Percentiles rank a stretch among this genome's conserved stretches.
Evolutionary conservation across 2,329 filamentous ascomycete genomes (phyloP).

Genomic region (Capronia epimyces): DNA sequence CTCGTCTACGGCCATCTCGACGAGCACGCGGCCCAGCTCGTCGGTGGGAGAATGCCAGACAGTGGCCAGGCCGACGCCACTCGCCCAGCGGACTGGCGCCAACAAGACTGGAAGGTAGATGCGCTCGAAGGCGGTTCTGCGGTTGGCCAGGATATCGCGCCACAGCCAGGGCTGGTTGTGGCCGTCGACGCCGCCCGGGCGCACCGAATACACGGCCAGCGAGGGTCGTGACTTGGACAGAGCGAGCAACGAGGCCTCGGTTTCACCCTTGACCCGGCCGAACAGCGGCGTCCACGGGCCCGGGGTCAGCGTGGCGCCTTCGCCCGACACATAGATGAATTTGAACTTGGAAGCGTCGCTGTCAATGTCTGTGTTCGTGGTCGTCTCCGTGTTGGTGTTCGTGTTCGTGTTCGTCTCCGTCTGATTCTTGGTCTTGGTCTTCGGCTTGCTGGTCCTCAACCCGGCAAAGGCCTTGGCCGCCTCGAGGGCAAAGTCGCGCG

Average conservation of each 20-base stretch:
- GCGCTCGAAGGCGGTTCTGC: constrained; percentile 30
- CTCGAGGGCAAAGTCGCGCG: constrained; percentile 59
- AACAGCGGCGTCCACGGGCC: constrained; percentile 54
- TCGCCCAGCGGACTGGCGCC: constrained; percentile 13
- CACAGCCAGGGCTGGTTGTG: constrained; percentile 39
- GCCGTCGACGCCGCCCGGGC: constrained; percentile 57
- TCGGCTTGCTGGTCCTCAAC: constrained; percentile 34
- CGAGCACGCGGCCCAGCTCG: constrained; percentile 45
- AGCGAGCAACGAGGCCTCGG: constrained; percentile 55
- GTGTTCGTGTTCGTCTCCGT: neutral
- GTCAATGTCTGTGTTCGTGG: neutral
- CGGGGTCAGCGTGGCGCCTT: constrained; percentile 52
- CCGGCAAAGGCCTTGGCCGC: constrained; percentile 57
- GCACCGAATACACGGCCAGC: constrained; percentile 53
- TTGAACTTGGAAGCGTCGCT: constrained; percentile 13
- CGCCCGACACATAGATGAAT: constrained; percentile 52
- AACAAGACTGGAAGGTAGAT: constrained; percentile 28
- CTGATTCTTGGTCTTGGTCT: neutral
- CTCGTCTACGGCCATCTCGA: constrained; percentile 47
- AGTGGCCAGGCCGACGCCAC: neutral
- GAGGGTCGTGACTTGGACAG: constrained; percentile 41
- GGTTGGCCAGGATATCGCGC: constrained; percentile 25
- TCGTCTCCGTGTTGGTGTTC: neutral
- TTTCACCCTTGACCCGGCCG: constrained; percentile 61
- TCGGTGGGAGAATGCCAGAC: constrained; percentile 36